These are phyloP conservation scores for Venturiaceae sp. DNA, from an alignment of 2,329 filamentous ascomycete species.

Conservation along the genomic window DNA sequence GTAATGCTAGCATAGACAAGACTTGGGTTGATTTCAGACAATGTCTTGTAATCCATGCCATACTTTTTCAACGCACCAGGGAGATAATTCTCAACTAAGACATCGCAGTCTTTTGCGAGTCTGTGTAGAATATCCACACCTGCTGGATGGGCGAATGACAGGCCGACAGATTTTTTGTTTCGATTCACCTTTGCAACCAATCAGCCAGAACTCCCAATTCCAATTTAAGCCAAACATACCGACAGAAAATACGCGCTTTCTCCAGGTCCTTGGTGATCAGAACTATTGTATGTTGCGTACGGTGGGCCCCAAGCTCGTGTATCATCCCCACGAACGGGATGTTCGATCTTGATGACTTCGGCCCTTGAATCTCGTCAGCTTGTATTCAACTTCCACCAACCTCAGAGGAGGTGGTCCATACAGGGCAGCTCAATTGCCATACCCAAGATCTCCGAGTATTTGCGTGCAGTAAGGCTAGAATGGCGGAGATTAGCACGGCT, in stretches of 20 bases:
- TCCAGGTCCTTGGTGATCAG: conserved; percentile 57
- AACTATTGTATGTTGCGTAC: conserved; percentile 64
- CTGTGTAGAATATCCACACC: conserved; percentile 83
- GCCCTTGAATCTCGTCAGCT: conserved; percentile 46
- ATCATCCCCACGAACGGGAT: conserved; percentile 83
- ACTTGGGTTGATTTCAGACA: conserved; percentile 71
- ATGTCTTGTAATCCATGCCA: conserved; percentile 72
- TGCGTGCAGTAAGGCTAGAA: conserved; percentile 90
- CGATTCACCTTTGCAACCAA: conserved; percentile 62
- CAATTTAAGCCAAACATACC: conserved; percentile 40
- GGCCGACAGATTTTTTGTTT: conserved; percentile 88
- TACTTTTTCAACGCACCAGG: conserved; percentile 88
- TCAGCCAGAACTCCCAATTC: conserved; percentile 7
- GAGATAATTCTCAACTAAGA: conserved; percentile 94
- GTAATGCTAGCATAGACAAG: conserved; percentile 96
- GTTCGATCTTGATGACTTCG: conserved; percentile 95
- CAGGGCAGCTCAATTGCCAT: conserved; percentile 25
- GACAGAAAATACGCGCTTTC: conserved; percentile 93
- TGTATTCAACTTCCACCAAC: conserved; percentile 14
- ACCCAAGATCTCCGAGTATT: conserved; percentile 93
- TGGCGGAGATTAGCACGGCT: conserved; percentile 16
- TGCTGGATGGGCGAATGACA: conserved; percentile 79
- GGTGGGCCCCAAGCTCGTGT: conserved; percentile 95
- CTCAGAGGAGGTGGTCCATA: conserved; percentile 22
- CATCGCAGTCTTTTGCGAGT: conserved; percentile 75